These are phyloP conservation scores for Phialemoniopsis sp. DNA, from an alignment of 2,329 filamentous ascomycete species.

Conservation along the genomic window DNA sequence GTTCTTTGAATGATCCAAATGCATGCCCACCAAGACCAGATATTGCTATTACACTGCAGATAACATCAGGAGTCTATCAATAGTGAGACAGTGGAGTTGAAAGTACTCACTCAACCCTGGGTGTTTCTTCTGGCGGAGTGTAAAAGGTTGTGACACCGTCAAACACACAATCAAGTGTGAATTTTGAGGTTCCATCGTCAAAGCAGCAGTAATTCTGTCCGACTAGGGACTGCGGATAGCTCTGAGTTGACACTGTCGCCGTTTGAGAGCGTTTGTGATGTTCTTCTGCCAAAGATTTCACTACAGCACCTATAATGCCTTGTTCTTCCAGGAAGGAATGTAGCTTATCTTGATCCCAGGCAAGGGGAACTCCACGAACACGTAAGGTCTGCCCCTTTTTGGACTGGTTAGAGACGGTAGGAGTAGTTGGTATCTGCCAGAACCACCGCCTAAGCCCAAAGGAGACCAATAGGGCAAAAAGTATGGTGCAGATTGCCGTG, in stretches of 20 bases:
- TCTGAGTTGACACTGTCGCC: not conserved
- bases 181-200: not conserved
- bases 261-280: not conserved
- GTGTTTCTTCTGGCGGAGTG: not conserved
- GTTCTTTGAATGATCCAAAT: no score
- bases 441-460: no score
- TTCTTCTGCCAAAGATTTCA: not conserved
- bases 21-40: no score
- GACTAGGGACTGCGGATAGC: not conserved
- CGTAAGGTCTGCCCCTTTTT: no score
- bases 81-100: no score
- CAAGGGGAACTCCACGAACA: not conserved
- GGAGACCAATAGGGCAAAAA: no score
- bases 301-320: not conserved
- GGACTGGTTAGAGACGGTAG: no score
- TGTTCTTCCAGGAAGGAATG: not conserved
- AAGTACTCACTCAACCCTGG: not conserved
- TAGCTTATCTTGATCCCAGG: not conserved
- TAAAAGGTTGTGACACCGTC: not conserved
- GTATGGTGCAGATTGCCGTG: no score
- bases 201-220: no score
- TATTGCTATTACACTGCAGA: no score
- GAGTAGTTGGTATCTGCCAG: no score
- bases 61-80: no score
- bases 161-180: not conserved